These are phyloP conservation scores for Phlebiopsis gigantea DNA, from an alignment of 768 basidiomycete species.

Conservation along the genomic window DNA sequence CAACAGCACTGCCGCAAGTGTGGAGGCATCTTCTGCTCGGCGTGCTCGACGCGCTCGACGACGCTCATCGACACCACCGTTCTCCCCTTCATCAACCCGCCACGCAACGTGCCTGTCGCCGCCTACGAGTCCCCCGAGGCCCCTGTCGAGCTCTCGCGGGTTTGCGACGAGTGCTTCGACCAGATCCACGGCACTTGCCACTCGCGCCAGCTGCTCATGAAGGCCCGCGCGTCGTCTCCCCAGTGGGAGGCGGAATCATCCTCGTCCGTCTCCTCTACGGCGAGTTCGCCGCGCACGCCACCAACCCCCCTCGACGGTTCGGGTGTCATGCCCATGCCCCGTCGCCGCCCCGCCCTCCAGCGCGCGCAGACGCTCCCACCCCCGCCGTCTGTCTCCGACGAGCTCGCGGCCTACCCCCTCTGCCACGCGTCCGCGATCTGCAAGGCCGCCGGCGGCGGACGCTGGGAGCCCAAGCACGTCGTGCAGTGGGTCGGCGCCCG, in stretches of 20 bases:
- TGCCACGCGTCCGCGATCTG: conserved; percentile 61
- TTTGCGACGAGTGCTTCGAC: conserved; percentile 75
- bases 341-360: conserved; percentile 15
- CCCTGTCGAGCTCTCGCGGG: conserved; percentile 52
- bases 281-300: conserved; percentile 23
- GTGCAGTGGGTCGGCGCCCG: conserved; percentile 40
- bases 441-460: conserved; percentile 74
- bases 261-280: conserved; percentile 23
- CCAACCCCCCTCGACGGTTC: conserved; percentile 25
- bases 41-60: conserved; percentile 56
- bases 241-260: conserved; percentile 9
- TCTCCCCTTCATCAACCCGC: conserved; percentile 67
- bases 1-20: conserved; percentile 81
- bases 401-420: conserved; percentile 67
- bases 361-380: conserved; percentile 23
- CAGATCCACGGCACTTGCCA: conserved; percentile 58
- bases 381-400: conserved; percentile 8
- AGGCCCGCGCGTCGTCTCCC: conserved; percentile 5
- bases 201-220: conserved; percentile 36
- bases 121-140: conserved; percentile 54
- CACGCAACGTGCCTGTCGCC: conserved; percentile 56
- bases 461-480: conserved; percentile 67
- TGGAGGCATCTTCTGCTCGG: conserved; percentile 68
- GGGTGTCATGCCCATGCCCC: not conserved
- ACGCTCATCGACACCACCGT: conserved; percentile 68